Evolutionary conservation across 495 filamentous ascomycete species (phyloP).

Genomic region (Lepidopterella palustris): DNA sequence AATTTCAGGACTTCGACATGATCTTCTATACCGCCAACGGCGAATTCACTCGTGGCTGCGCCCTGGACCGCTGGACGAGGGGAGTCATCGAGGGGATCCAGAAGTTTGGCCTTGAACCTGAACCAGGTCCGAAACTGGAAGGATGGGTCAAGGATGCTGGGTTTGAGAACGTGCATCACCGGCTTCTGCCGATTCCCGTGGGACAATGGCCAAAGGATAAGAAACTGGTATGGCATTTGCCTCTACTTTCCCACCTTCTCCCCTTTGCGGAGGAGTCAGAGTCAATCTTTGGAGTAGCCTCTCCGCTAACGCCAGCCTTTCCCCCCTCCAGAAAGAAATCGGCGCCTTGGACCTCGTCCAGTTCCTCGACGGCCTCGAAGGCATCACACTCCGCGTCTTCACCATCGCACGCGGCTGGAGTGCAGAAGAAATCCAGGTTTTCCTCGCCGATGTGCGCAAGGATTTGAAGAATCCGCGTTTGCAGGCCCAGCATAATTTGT

Average conservation of each 20-base stretch:
- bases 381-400: constrained; percentile 42
- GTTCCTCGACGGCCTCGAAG: constrained; percentile 42
- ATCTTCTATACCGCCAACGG: constrained; percentile 41
- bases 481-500: constrained; percentile 35
- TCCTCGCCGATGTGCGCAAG: constrained; percentile 48
- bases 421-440: constrained; percentile 46
- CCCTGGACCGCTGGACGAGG: constrained; percentile 30
- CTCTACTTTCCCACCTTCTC: neutral
- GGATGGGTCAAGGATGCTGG: constrained; percentile 30
- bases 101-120: constrained; percentile 21
- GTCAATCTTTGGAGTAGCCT: neutral
- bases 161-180: constrained; percentile 36
- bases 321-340: constrained; percentile 22
- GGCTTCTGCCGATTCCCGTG: constrained; percentile 22
- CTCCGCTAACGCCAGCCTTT: neutral
- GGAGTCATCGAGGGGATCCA: constrained; percentile 18
- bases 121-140: constrained; percentile 25
- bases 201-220: constrained; percentile 33
- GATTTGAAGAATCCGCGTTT: constrained; percentile 46
- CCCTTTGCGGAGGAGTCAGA: neutral
- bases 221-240: constrained; percentile 3
- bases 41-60: constrained; percentile 33
- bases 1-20: constrained; percentile 45
- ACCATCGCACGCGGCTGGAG: constrained; percentile 51
- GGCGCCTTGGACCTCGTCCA: constrained; percentile 29